A percentile compares a stretch with the other conserved stretches of the same genome.
phyloP scores from a whole-genome alignment of 148 eudicot species.

The Diospyros lotus region DNA sequence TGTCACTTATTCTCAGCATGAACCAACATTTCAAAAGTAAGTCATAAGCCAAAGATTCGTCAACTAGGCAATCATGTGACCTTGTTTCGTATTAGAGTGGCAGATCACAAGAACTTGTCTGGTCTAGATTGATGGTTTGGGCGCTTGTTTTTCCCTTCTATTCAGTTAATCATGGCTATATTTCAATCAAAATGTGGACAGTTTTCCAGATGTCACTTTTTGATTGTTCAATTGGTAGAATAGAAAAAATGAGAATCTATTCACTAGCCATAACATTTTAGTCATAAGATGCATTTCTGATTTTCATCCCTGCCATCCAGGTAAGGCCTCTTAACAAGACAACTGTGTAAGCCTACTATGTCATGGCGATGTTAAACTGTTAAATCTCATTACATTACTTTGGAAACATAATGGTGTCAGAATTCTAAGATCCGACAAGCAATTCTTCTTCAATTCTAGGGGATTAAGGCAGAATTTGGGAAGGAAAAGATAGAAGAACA shows the following conservation, averaged over 20 bases:
- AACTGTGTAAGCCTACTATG: neutral
- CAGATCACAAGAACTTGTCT: neutral
- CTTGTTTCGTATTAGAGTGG: neutral
- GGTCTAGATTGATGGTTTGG: neutral
- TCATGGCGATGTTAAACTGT: neutral
- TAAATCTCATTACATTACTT: neutral
- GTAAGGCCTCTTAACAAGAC: neutral
- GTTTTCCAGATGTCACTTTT: neutral
- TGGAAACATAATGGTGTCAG: too few species aligned
- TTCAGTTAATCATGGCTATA: neutral
- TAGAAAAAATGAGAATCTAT: neutral
- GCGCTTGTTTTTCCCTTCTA: neutral
- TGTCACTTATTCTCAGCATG: neutral
- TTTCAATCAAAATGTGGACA: neutral
- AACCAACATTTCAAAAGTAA: neutral
- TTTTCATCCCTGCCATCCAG: neutral
- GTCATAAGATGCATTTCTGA: neutral
- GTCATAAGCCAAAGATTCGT: neutral
- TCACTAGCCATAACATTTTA: neutral
- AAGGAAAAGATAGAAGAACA: too few species aligned
- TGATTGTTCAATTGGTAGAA: neutral
- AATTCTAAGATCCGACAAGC: too few species aligned
- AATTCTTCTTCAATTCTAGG: too few species aligned
- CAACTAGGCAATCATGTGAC: neutral
- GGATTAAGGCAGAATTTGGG: too few species aligned